Evolutionary conservation across 2,329 filamentous ascomycete species (phyloP).

Genomic region (Phaeoacremonium minimum): DNA sequence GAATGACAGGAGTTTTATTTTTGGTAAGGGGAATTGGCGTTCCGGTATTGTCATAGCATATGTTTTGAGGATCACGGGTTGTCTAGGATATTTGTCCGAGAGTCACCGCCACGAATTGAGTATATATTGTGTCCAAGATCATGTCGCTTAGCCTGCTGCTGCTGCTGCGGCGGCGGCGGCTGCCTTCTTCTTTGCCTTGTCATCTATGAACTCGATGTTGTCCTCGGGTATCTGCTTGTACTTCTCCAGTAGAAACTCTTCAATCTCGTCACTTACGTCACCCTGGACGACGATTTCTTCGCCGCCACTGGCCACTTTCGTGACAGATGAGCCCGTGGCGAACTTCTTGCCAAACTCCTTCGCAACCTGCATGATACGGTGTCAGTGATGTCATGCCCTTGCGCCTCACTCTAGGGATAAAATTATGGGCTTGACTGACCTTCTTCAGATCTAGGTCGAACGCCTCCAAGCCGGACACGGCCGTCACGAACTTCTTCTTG

Average conservation of each 20-base stretch:
- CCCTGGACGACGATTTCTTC: conserved; percentile 99
- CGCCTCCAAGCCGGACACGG: conserved; percentile 83
- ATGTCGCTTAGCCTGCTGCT: conserved; percentile 3
- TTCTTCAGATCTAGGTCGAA: conserved; percentile 95
- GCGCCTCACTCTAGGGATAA: neutral
- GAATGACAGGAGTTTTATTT: conserved; percentile 5
- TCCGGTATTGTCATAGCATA: too few relatives aligned
- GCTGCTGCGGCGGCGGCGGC: conserved; percentile 16
- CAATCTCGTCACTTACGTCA: conserved; percentile 90
- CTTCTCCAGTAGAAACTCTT: conserved; percentile 84
- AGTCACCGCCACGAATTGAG: too few relatives aligned
- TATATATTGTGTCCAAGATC: too few relatives aligned
- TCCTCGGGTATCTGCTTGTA: conserved; percentile 90
- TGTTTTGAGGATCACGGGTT: too few relatives aligned
- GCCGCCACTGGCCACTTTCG: conserved; percentile 77
- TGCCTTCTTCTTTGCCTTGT: conserved; percentile 85
- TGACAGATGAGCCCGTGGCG: conserved; percentile 88
- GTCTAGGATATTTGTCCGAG: too few relatives aligned
- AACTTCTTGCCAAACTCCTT: conserved; percentile 99
- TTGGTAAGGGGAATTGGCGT: neutral
- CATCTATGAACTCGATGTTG: conserved; percentile 91
- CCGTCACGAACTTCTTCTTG: conserved; percentile 95
- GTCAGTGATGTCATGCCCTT: too few relatives aligned
- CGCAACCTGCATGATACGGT: conserved; percentile 59
- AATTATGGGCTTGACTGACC: conserved; percentile 23